These are phyloP conservation scores for Calonectria hawksworthii DNA, from an alignment of 2,329 filamentous ascomycete genomes.

Conservation along the genomic window DNA sequence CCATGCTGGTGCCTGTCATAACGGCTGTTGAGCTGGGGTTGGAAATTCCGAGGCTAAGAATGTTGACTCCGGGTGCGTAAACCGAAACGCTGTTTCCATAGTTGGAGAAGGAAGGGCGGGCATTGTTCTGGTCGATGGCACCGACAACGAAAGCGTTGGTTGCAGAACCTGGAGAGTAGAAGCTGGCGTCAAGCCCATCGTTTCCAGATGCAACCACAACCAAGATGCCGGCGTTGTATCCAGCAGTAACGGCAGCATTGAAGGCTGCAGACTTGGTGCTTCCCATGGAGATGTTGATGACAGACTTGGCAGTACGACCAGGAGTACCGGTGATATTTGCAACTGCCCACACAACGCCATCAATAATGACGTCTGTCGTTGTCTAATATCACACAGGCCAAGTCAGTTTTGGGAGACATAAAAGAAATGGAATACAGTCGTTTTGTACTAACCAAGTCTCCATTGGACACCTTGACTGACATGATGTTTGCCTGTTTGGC, in stretches of 20 bases:
- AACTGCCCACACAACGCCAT: background rate
- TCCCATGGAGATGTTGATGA: slow-evolving; percentile 9
- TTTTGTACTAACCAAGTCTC: background rate
- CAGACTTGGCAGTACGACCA: background rate
- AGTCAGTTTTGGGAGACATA: background rate
- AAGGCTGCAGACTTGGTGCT: background rate
- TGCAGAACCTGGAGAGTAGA: background rate
- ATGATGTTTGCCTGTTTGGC: slow-evolving; percentile 1
- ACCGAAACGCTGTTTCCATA: background rate
- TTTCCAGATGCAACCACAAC: slow-evolving; percentile 1
- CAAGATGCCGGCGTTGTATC: background rate
- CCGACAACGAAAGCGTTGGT: background rate
- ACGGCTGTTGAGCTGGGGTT: background rate
- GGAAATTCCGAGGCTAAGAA: background rate
- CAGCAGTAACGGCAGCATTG: background rate
- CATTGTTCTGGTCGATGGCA: background rate
- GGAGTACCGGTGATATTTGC: background rate
- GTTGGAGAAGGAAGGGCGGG: background rate
- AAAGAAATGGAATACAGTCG: background rate
- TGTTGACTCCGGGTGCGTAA: background rate
- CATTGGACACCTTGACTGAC: background rate
- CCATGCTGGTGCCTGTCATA: slow-evolving; percentile 2
- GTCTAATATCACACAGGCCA: background rate
- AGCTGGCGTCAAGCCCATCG: background rate
- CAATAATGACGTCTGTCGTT: slow-evolving; percentile 1